phyloP scores from a whole-genome alignment of 805 yeast species.

The Komagataella phaffii region DNA sequence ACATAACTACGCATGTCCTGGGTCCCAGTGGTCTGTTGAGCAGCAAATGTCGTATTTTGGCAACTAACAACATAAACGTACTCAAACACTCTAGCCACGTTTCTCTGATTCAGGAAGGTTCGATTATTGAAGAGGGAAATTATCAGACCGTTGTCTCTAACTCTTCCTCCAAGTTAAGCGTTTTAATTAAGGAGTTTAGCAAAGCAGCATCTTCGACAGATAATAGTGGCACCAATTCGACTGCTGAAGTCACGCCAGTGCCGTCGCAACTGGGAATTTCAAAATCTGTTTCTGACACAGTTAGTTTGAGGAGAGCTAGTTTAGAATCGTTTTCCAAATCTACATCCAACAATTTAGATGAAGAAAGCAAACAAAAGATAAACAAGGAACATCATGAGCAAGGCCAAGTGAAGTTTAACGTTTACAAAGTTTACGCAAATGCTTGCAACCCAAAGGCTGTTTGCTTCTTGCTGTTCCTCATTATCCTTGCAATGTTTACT shows the following conservation, averaged over 20 bases:
- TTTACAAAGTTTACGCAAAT: slow-evolving; percentile 70
- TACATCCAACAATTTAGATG: slow-evolving; percentile 21
- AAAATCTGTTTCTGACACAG: slow-evolving; percentile 16
- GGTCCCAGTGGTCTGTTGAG: slow-evolving; percentile 71
- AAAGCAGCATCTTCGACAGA: slow-evolving; percentile 9
- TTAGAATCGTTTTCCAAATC: slow-evolving; percentile 25
- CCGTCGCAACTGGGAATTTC: neutral
- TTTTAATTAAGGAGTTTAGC: slow-evolving; percentile 52
- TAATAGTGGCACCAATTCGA: neutral
- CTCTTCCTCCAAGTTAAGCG: slow-evolving; percentile 34
- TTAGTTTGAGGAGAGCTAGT: slow-evolving; percentile 51
- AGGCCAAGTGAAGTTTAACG: slow-evolving; percentile 85
- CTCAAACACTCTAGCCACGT: slow-evolving; percentile 62
- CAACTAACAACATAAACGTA: slow-evolving; percentile 80
- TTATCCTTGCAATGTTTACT: slow-evolving; percentile 43
- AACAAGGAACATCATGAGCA: slow-evolving; percentile 76
- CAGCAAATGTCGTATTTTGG: slow-evolving; percentile 62
- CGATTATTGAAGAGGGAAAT: slow-evolving; percentile 52
- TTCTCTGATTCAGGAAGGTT: slow-evolving; percentile 57
- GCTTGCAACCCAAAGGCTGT: slow-evolving; percentile 75
- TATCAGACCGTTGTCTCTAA: slow-evolving; percentile 35
- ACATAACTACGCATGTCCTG: slow-evolving; percentile 67
- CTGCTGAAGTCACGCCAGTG: neutral
- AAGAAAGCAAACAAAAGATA: slow-evolving; percentile 23
- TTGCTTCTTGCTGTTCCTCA: slow-evolving; percentile 35